Evolutionary conservation across 2,329 filamentous ascomycete genomes (phyloP), one percentile per base, ranked within the genome.

Genomic region (Fusarium chlamydosporum): DNA sequence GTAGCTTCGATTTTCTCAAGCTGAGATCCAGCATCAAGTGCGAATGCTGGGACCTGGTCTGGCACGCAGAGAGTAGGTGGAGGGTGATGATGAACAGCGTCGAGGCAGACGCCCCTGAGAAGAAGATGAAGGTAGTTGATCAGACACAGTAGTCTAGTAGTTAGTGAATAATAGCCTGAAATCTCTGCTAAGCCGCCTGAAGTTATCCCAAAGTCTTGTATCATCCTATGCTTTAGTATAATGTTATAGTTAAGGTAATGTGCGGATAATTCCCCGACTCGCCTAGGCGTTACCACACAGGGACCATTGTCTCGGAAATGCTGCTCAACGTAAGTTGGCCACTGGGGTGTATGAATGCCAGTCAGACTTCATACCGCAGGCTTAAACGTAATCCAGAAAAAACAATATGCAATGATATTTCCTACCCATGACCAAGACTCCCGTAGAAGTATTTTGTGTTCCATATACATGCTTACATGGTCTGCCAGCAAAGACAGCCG

Each of bases 361-460:
- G 18, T 41, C 16, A 15, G 9, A 35, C 18, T 53, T 37, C 10
- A 31, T 13, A 55, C 13, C 8, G 11, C n/a, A 35, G 23, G 13
- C 20, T 38, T 27, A 33, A 38, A 33, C 38, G 29, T 41, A 40
- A 62, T 37, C 26, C 56, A 51, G 42, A 67, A 70, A 55, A 66
- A 67, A 67, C 45, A 63, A 63, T 61, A 61, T 66, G 58, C 59
- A 68, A 69, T 73, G 68, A 74, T 74, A 73, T 74, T 73, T 70
- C 68, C 68, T 73, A 72, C 70, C 70, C 70, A 65, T 73, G 56
- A 72, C 70, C 70, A 61, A 59, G 68, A 73, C 70, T 73, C 66
- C 72, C 52, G 27, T 68, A 69, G 60, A 69, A 65, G 64, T 58
- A 40, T 65, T 73, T 23, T 67, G 69, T 47, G 55, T 66, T 71